These are phyloP conservation scores for Pseudogymnoascus sp. DNA, from an alignment of 2,329 filamentous ascomycete genomes.

Conservation along the genomic window DNA sequence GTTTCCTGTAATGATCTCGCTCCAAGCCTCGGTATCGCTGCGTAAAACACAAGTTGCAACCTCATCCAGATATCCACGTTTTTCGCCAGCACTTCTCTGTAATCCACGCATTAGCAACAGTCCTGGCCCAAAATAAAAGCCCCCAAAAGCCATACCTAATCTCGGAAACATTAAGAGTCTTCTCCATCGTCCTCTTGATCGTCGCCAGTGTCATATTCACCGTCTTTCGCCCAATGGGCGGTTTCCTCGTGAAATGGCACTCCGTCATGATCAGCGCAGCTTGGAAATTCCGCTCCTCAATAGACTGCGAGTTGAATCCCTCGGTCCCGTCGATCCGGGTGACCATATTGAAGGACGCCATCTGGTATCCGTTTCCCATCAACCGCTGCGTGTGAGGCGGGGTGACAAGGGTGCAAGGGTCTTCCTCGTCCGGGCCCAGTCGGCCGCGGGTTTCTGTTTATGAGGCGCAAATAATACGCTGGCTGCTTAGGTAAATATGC, in stretches of 20 bases:
- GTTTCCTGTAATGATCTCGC: conserved; percentile 50
- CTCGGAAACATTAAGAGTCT: conserved; percentile 51
- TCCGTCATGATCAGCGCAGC: conserved; percentile 54
- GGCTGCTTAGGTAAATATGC: background rate
- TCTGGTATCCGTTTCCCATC: conserved; percentile 9
- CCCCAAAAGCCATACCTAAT: conserved; percentile 40
- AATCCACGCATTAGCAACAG: background rate
- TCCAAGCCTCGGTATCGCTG: conserved; percentile 52
- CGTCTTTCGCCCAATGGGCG: conserved; percentile 49
- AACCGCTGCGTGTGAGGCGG: background rate
- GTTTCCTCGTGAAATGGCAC: conserved; percentile 49
- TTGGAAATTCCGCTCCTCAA: conserved; percentile 56
- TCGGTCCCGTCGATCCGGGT: conserved; percentile 10
- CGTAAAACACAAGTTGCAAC: conserved; percentile 52
- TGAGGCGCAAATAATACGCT: background rate
- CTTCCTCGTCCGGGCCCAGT: background rate
- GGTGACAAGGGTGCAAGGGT: conserved; percentile 1
- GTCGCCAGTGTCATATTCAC: conserved; percentile 47
- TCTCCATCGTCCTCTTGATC: conserved; percentile 53
- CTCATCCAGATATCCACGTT: conserved; percentile 61
- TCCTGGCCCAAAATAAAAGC: background rate
- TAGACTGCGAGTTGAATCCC: conserved; percentile 35
- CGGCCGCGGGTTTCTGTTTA: background rate
- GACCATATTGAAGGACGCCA: conserved; percentile 10
- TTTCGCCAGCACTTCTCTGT: conserved; percentile 49